Base-by-base conservation (phyloP, 2,329 filamentous ascomycete species). In the Clonostachys rosea region DNA sequence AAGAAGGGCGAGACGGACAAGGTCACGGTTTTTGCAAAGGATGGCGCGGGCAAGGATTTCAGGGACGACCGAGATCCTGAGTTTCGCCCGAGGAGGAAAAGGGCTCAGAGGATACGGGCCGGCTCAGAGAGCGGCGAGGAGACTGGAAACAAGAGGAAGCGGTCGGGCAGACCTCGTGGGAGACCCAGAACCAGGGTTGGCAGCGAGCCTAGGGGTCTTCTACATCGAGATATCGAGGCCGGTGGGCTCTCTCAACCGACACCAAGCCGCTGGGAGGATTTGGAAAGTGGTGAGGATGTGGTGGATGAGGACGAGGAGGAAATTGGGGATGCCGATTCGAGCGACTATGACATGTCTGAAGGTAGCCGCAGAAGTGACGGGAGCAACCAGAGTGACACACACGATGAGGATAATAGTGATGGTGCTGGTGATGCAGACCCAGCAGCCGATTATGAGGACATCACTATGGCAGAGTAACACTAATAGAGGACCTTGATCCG, bases 1-100 rank as follows among this genome's bases (percentile, higher is more conserved):
- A 73, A 73, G 30, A 81, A 74, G 54, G 84, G 83, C 8, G 84
- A 89, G 61, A 71, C 63, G 16, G 86, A 89, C 58, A 67, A 78
- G 14, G 83, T 88, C 24, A 86, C 83, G 0, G 73, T 84, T 5
- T 75, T 79, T 58, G 76, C 78, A 6, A 60, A 64, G 24, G 69
- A 74, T 37, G 70, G 69, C 34, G 58, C 62, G 24, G 69, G 67
- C 33, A 67, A 70, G 44, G 55, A 66, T 41, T 69, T 68, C 52
- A 59, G 69, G 40, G 71, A 75, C 50, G 67, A 65, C 43, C 56
- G 63, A 42, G 66, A 69, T 34, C 66, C 70, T 10, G 67, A 70
- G 44, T 69, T 65, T 45, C 67, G 62, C 49, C 64, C 63, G 33
- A 58, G 65, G 8, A 54, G 54, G 45, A 58, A 53, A 49, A 59